Conservation (phyloP, 2,329 filamentous ascomycete genomes). For the Aspergillus sp. region DNA sequence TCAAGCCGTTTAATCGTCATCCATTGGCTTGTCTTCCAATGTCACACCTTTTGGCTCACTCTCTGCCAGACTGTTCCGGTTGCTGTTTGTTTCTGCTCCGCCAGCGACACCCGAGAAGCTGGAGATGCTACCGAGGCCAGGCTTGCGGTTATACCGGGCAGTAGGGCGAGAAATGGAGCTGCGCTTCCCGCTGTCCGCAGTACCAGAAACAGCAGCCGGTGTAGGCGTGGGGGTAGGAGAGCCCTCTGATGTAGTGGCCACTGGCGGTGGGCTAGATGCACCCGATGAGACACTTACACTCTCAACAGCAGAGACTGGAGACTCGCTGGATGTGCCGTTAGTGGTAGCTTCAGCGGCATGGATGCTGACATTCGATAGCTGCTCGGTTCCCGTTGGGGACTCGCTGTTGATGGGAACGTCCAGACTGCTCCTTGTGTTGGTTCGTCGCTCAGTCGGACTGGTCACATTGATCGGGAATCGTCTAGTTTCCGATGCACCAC, state of each 20-base stretch:
- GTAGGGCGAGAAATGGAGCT: constrained; percentile 58
- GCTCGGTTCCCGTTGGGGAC: constrained; percentile 34
- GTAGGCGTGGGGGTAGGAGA: constrained; percentile 31
- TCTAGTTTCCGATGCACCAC: constrained; percentile 64
- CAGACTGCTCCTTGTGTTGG: constrained; percentile 62
- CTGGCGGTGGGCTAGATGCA: constrained; percentile 24
- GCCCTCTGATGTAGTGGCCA: constrained; percentile 23
- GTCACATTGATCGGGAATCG: constrained; percentile 78
- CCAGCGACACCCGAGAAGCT: constrained; percentile 23
- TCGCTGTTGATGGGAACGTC: constrained; percentile 69
- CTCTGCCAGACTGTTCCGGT: constrained; percentile 31
- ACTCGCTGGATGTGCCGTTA: constrained; percentile 40
- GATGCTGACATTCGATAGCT: constrained; percentile 20
- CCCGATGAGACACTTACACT: constrained; percentile 21
- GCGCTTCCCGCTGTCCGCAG: constrained; percentile 52
- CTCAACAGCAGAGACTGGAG: constrained; percentile 16
- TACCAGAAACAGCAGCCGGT: constrained; percentile 9
- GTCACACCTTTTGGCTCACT: constrained; percentile 53
- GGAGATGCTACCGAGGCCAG: constrained; percentile 42
- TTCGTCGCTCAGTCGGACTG: constrained; percentile 48
- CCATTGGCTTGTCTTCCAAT: constrained; percentile 72
- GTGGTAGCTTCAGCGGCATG: constrained; percentile 24
- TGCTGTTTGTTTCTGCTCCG: constrained; percentile 24
- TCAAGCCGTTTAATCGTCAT: constrained; percentile 48
- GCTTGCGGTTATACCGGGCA: constrained; percentile 45